Percentiles rank a stretch among this genome's conserved stretches.
Conservation (phyloP, 139 green algal species). For the Chlamydomonas sphaeroides region DNA sequence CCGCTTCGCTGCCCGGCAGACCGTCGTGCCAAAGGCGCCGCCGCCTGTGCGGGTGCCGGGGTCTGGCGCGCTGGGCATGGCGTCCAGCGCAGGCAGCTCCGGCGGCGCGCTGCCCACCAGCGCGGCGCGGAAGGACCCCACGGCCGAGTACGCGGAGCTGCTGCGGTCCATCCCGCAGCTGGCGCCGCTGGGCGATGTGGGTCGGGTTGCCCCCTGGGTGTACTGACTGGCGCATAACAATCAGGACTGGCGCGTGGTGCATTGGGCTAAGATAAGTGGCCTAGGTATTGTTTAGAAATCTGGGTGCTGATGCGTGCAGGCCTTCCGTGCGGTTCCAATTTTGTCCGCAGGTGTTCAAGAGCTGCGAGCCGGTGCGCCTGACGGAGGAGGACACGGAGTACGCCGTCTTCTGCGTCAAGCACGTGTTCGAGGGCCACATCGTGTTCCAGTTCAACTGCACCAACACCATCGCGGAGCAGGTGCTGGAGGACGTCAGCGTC, state of each 20-base stretch:
- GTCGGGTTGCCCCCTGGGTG: too few species aligned
- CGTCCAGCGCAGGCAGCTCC: neutral
- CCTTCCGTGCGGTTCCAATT: too few species aligned
- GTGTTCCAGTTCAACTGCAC: slow-evolving; percentile 98
- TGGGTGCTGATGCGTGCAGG: too few species aligned
- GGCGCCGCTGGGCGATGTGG: slow-evolving; percentile 11
- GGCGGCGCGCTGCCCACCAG: slow-evolving; percentile 18
- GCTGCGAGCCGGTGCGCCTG: slow-evolving; percentile 74
- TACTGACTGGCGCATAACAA: too few species aligned
- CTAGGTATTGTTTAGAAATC: too few species aligned
- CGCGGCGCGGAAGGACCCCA: slow-evolving; percentile 43
- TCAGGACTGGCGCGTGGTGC: too few species aligned
- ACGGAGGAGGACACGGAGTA: slow-evolving; percentile 97
- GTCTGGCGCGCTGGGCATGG: neutral
- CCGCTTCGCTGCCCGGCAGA: slow-evolving; percentile 37
- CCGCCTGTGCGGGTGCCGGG: neutral
- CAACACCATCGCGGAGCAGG: slow-evolving; percentile 95
- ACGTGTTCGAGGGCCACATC: slow-evolving; percentile 87
- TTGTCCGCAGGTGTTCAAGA: slow-evolving; percentile 86
- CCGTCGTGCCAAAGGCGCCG: slow-evolving; percentile 53
- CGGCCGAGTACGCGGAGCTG: slow-evolving; percentile 57
- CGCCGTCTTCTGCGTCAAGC: slow-evolving; percentile 88
- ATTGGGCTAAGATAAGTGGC: too few species aligned
- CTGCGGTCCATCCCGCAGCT: slow-evolving; percentile 41
- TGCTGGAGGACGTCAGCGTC: slow-evolving; percentile 94